These are phyloP conservation scores for Xerocomus minutiporus DNA, from an alignment of 1,284 basidiomycete genomes.

Conservation along the genomic window DNA sequence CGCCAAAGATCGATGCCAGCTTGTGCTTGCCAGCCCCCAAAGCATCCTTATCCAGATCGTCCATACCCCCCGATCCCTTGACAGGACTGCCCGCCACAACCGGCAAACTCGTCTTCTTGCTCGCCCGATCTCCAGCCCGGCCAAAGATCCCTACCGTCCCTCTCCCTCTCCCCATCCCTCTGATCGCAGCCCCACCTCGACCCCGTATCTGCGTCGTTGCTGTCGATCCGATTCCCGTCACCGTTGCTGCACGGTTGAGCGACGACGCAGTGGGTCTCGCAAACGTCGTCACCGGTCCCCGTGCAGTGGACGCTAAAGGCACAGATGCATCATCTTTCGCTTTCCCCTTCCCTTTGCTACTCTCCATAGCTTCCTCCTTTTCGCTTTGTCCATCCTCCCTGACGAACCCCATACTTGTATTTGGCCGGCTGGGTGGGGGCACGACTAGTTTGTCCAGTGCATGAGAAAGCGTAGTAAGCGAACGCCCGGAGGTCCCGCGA, in stretches of 20 bases:
- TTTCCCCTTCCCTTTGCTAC: conserved; percentile 15
- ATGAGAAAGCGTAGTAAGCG: conserved; percentile 46
- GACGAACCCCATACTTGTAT: conserved; percentile 61
- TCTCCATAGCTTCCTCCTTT: conserved; percentile 16
- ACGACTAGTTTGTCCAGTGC: conserved; percentile 61
- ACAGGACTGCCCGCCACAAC: conserved; percentile 55
- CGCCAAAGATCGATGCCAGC: neutral
- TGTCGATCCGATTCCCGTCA: conserved; percentile 8
- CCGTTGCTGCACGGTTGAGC: conserved; percentile 25
- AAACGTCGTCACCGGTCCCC: conserved; percentile 14
- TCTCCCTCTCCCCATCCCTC: conserved; percentile 16
- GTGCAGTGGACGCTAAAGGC: conserved; percentile 1
- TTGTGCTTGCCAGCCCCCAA: neutral
- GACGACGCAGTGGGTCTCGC: conserved; percentile 32
- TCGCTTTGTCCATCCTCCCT: conserved; percentile 20
- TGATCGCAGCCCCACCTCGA: neutral
- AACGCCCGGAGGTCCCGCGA: conserved; percentile 10
- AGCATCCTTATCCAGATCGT: conserved; percentile 1
- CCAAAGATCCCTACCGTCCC: conserved; percentile 24
- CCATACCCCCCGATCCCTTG: conserved; percentile 35
- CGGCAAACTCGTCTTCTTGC: conserved; percentile 60
- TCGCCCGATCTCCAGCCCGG: conserved; percentile 46
- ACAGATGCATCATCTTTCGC: conserved; percentile 24
- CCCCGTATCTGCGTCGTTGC: neutral
- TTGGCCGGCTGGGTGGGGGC: conserved; percentile 56